These are phyloP conservation scores for Aschersonia sp. DNA, from an alignment of 2,329 filamentous ascomycete species.

Conservation along the genomic window DNA sequence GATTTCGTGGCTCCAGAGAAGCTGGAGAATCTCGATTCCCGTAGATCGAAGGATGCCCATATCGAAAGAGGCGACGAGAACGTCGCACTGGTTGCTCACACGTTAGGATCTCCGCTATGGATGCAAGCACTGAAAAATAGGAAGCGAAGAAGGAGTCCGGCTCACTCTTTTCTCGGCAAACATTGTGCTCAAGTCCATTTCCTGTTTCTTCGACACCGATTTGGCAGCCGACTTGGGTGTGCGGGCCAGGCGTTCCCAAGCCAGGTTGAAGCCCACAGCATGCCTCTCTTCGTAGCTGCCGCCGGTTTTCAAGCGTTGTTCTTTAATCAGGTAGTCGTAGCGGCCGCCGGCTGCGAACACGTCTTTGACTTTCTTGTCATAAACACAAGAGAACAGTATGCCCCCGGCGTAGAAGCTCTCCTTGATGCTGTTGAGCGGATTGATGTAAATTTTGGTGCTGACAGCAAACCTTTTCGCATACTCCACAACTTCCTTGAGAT, in stretches of 20 bases:
- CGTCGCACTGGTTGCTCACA: constrained; percentile 51
- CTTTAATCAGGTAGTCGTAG: constrained; percentile 79
- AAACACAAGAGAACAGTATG: constrained; percentile 79
- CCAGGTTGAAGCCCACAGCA: constrained; percentile 83
- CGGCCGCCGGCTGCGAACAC: constrained; percentile 88
- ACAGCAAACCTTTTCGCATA: constrained; percentile 67
- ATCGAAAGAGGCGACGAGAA: constrained; percentile 81
- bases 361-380: constrained; percentile 69
- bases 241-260: constrained; percentile 68
- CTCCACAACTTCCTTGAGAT: constrained; percentile 63
- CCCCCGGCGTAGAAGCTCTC: constrained; percentile 82
- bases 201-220: constrained; percentile 53
- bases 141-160: constrained; percentile 4
- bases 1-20: constrained; percentile 71
- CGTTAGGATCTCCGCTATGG: too few species aligned
- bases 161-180: constrained; percentile 51
- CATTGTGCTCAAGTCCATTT: constrained; percentile 45
- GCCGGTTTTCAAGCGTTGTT: constrained; percentile 59
- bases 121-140: not conserved
- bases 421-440: constrained; percentile 74
- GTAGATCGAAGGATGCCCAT: constrained; percentile 57
- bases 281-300: constrained; percentile 52
- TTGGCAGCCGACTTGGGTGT: constrained; percentile 42
- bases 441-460: constrained; percentile 66
- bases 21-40: constrained; percentile 63